Conservation (phyloP, 805 yeast genomes). For the Teunomyces kruisii region DNA sequence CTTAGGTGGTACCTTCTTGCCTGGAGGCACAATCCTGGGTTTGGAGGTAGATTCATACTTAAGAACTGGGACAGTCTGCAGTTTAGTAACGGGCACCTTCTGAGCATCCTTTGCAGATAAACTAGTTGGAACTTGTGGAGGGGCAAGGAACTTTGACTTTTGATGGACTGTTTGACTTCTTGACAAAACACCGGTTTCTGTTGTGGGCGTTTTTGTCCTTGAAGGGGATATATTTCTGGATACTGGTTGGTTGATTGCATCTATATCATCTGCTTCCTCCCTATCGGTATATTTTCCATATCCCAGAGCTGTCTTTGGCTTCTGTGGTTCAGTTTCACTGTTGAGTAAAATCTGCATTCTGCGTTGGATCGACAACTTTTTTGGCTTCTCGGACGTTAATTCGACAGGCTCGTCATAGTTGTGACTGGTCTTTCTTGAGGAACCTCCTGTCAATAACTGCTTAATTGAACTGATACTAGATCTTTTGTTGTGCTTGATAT, state of each 20-base stretch:
- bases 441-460: conserved; percentile 29
- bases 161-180: conserved; percentile 2
- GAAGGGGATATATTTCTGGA: neutral
- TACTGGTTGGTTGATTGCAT: conserved; percentile 25
- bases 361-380: conserved; percentile 47
- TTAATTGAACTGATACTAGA: conserved; percentile 31
- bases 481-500: conserved; percentile 15
- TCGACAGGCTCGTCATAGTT: conserved; percentile 4
- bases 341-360: conserved; percentile 53
- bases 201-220: conserved; percentile 1
- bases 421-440: conserved; percentile 14
- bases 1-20: conserved; percentile 55
- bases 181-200: neutral
- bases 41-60: neutral
- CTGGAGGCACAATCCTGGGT: conserved; percentile 1
- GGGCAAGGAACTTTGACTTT: conserved; percentile 14
- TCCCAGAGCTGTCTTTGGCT: conserved; percentile 68
- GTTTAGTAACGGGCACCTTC: neutral
- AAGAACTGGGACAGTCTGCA: neutral
- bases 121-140: conserved; percentile 38
- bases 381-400: conserved; percentile 6
- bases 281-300: conserved; percentile 72
- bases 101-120: conserved; percentile 19
- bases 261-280: conserved; percentile 29
- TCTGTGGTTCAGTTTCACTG: conserved; percentile 42